phyloP scores from a whole-genome alignment of 495 filamentous ascomycete genomes.

The Penicillium dipodomyicola region DNA sequence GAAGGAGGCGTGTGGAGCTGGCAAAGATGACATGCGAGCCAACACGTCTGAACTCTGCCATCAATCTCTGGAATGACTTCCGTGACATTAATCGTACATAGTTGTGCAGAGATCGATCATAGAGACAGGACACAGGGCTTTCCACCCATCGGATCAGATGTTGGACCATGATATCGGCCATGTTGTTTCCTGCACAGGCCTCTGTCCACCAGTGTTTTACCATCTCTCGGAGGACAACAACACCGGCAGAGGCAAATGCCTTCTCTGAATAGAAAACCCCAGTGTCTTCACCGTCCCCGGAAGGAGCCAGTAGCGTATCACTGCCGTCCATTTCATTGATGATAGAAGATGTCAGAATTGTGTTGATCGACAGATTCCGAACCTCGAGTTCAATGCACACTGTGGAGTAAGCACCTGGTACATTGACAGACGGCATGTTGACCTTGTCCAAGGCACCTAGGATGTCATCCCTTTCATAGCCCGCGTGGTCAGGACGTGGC shows the following conservation, averaged over 20 bases:
- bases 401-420: conserved; percentile 86
- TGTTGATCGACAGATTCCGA: conserved; percentile 95
- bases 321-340: conserved; percentile 94
- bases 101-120: conserved; percentile 93
- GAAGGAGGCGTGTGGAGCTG: conserved; percentile 78
- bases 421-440: conserved; percentile 90
- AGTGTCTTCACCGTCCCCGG: conserved; percentile 57
- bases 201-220: conserved; percentile 98
- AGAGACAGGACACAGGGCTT: conserved; percentile 85
- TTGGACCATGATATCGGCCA: conserved; percentile 98
- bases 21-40: conserved; percentile 93
- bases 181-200: conserved; percentile 82
- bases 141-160: conserved; percentile 97
- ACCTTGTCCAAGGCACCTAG: conserved; percentile 81
- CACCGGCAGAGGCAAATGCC: conserved; percentile 86
- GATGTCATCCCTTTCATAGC: conserved; percentile 92
- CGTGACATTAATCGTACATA: conserved; percentile 98
- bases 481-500: conserved; percentile 88
- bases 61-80: conserved; percentile 93
- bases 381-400: conserved; percentile 96
- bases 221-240: conserved; percentile 92
- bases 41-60: conserved; percentile 94
- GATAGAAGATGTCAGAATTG: conserved; percentile 93
- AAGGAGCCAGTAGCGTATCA: conserved; percentile 60
- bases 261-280: conserved; percentile 83